Conservation (phyloP, 1,284 basidiomycete species). For the Moesziomyces sp. region DNA sequence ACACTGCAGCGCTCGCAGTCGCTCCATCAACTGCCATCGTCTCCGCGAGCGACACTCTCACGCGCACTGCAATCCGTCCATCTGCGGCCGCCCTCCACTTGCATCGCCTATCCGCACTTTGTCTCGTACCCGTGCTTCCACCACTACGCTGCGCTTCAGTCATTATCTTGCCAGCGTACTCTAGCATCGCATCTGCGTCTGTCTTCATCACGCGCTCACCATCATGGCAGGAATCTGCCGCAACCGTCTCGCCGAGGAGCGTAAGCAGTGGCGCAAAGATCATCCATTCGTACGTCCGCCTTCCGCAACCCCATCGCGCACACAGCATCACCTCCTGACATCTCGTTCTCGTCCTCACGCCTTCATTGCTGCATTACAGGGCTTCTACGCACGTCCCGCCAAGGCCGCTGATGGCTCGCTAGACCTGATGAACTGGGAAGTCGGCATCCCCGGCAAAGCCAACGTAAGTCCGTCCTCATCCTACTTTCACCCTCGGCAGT, state of each 20-base stretch:
- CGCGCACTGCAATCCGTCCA: too few relatives aligned
- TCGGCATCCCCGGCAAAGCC: constrained; percentile 73
- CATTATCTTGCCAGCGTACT: too few relatives aligned
- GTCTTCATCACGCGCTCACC: not conserved
- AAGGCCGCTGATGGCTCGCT: constrained; percentile 91
- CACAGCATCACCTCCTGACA: not conserved
- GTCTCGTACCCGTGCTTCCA: too few relatives aligned
- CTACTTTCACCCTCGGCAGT: not conserved
- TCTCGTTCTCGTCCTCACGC: not conserved
- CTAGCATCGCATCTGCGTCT: not conserved
- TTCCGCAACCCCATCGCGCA: too few relatives aligned
- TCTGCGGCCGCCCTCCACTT: too few relatives aligned
- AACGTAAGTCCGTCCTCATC: constrained; percentile 50
- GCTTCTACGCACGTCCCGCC: constrained; percentile 92
- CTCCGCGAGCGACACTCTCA: too few relatives aligned
- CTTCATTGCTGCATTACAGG: constrained; percentile 72
- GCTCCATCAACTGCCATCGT: too few relatives aligned
- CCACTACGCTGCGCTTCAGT: too few relatives aligned
- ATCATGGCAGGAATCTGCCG: constrained; percentile 53
- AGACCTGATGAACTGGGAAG: constrained; percentile 98
- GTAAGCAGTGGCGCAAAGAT: constrained; percentile 99
- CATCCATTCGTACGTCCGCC: constrained; percentile 90
- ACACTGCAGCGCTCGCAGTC: too few relatives aligned
- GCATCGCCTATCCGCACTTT: too few relatives aligned
- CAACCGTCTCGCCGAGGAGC: constrained; percentile 84